phyloP scores from a whole-genome alignment of 164 flowering plant species.

The Sedum album region DNA sequence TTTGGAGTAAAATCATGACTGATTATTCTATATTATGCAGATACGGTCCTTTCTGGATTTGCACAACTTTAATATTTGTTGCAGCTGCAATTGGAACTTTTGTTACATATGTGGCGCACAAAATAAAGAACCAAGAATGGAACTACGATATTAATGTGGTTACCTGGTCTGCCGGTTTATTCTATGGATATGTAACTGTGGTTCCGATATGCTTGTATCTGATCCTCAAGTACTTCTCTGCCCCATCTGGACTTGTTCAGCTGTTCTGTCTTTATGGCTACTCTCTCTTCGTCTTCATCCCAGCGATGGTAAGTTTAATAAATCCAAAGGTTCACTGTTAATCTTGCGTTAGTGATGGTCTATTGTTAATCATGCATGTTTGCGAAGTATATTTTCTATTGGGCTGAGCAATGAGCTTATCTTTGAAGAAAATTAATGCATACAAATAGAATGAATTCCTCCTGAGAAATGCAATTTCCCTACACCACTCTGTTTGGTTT shows the following conservation, averaged over 20 bases:
- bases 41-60: conserved; percentile 99
- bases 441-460: too few relatives aligned
- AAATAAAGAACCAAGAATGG: conserved; percentile 82
- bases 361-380: neutral
- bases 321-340: neutral
- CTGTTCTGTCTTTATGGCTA: conserved; percentile 89
- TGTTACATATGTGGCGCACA: conserved; percentile 90
- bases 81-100: conserved; percentile 97
- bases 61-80: conserved; percentile 89
- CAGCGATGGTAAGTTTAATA: conserved; percentile 64
- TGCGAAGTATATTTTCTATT: neutral
- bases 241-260: conserved; percentile 85
- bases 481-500: neutral
- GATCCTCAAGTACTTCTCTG: conserved; percentile 93
- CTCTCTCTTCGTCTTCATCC: conserved; percentile 90
- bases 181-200: conserved; percentile 82
- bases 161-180: conserved; percentile 97
- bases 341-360: neutral
- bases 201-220: conserved; percentile 78
- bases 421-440: too few relatives aligned
- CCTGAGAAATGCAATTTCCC: neutral
- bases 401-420: too few relatives aligned
- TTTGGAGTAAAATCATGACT: neutral
- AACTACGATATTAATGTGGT: conserved; percentile 86
- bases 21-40: conserved; percentile 24